phyloP scores from a whole-genome alignment of 805 yeast genomes.

The Candida ulmi region DNA sequence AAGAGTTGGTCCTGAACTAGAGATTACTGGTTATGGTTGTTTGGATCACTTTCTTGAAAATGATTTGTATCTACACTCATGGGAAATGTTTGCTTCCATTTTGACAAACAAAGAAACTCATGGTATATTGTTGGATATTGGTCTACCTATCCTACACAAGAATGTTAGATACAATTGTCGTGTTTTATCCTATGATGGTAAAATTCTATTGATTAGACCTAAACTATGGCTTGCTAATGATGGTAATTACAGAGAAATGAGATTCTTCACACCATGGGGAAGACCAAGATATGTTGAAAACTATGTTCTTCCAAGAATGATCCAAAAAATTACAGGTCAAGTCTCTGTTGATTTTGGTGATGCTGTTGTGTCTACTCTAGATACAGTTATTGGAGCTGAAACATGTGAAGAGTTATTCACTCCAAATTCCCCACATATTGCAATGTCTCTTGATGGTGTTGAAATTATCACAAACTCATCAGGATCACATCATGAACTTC shows the following conservation, averaged over 20 bases:
- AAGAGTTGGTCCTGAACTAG: conserved; percentile 96
- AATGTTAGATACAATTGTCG: conserved; percentile 91
- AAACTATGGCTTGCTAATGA: conserved; percentile 92
- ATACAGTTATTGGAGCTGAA: conserved; percentile 92
- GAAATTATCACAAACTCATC: conserved; percentile 94
- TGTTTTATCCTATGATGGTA: conserved; percentile 70
- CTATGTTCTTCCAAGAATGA: conserved; percentile 63
- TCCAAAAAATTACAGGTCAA: conserved; percentile 66
- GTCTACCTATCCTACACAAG: conserved; percentile 89
- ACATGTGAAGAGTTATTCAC: conserved; percentile 98
- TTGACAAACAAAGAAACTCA: conserved; percentile 59
- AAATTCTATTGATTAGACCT: conserved; percentile 83
- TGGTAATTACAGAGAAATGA: conserved; percentile 97
- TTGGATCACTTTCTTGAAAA: conserved; percentile 90
- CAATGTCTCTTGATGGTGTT: conserved; percentile 92
- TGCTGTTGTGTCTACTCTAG: conserved; percentile 77
- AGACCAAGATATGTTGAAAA: conserved; percentile 71
- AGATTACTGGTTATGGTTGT: conserved; percentile 91
- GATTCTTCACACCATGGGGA: conserved; percentile 94
- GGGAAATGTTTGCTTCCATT: conserved; percentile 90
- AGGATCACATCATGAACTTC: conserved; percentile 95
- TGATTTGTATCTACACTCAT: conserved; percentile 82
- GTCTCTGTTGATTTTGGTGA: conserved; percentile 77
- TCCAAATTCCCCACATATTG: conserved; percentile 91
- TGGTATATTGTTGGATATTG: conserved; percentile 82